Percentiles rank a stretch among this genome's conserved stretches.
Conservation (phyloP, 805 yeast genomes). For the Kluyveromyces wickerhamii region DNA sequence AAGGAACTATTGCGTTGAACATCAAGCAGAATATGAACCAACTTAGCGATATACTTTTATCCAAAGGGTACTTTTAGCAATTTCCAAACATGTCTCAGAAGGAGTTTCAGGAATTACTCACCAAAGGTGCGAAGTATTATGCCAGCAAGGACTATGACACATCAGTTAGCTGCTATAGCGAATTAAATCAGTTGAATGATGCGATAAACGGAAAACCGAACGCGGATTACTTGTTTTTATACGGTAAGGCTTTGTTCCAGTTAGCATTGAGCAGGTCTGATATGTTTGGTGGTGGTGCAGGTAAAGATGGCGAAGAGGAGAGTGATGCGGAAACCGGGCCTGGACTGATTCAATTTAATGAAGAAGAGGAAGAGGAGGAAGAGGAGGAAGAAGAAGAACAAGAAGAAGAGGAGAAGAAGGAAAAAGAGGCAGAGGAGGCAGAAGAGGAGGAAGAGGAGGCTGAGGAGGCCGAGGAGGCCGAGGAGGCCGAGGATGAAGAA, state of each 20-base stretch:
- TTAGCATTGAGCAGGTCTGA: constrained; percentile 68
- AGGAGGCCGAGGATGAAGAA: constrained; percentile 2
- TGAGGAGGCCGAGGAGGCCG: constrained; percentile 5
- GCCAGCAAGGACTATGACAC: constrained; percentile 57
- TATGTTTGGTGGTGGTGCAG: constrained; percentile 50
- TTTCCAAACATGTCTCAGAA: constrained; percentile 6
- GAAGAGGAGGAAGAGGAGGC: constrained; percentile 22
- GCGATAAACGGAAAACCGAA: constrained; percentile 52
- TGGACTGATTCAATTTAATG: constrained; percentile 8
- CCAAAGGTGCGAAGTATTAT: constrained; percentile 56
- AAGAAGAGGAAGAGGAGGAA: constrained; percentile 17
- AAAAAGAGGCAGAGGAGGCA: constrained; percentile 18
- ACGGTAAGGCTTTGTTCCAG: constrained; percentile 75
- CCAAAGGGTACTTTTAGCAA: neutral
- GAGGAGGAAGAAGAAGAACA: constrained; percentile 25
- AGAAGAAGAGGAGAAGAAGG: constrained; percentile 47
- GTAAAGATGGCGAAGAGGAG: constrained; percentile 22
- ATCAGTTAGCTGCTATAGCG: constrained; percentile 65
- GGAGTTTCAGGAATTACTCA: constrained; percentile 41
- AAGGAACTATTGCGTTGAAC: no score
- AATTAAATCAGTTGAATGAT: constrained; percentile 56
- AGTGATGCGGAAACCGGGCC: constrained; percentile 18
- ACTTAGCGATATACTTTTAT: neutral
- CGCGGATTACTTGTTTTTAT: constrained; percentile 63
- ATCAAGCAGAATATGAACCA: no score